Conservation (phyloP, 2,329 filamentous ascomycete genomes). For the Trichoderma polysporum region DNA sequence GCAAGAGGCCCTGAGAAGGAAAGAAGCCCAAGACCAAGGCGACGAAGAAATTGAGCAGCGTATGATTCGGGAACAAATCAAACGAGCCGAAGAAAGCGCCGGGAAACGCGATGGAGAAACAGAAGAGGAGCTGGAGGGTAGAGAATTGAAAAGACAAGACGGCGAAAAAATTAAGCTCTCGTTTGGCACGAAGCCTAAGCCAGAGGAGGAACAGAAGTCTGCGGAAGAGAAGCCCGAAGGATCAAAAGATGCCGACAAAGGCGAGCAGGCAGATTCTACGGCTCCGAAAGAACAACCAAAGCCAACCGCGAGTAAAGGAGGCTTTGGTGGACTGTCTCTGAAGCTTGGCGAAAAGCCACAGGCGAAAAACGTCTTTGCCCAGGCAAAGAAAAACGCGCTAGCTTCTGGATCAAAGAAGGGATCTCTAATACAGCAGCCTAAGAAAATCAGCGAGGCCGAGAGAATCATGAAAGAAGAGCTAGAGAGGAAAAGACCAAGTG, state of each 20-base stretch:
- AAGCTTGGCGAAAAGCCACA: constrained; percentile 65
- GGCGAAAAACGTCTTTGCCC: constrained; percentile 73
- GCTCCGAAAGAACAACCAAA: constrained; percentile 23
- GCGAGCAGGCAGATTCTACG: constrained; percentile 2
- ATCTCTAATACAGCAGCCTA: constrained; percentile 58
- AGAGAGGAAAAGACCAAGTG: constrained; percentile 64
- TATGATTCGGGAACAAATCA: constrained; percentile 80
- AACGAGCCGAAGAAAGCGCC: constrained; percentile 61
- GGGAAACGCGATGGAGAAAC: constrained; percentile 42
- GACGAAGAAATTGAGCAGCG: constrained; percentile 87
- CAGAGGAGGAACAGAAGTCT: constrained; percentile 6
- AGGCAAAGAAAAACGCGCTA: constrained; percentile 68
- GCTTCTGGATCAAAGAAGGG: constrained; percentile 60
- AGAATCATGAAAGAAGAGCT: constrained; percentile 86
- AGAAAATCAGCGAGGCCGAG: constrained; percentile 86
- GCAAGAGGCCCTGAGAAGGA: constrained; percentile 76
- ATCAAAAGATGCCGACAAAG: constrained; percentile 20
- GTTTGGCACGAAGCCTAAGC: constrained; percentile 53
- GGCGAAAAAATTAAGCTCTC: constrained; percentile 76
- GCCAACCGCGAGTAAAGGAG: constrained; percentile 34
- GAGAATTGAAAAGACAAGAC: constrained; percentile 59
- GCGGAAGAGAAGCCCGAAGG: neutral
- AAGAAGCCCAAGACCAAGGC: constrained; percentile 83
- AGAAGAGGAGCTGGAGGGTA: constrained; percentile 43
- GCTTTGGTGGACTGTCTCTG: constrained; percentile 53